Percentiles rank a stretch among this genome's conserved stretches.
phyloP scores from a whole-genome alignment of 108 stramenopile genomes.

The Cyclotella cryptica region DNA sequence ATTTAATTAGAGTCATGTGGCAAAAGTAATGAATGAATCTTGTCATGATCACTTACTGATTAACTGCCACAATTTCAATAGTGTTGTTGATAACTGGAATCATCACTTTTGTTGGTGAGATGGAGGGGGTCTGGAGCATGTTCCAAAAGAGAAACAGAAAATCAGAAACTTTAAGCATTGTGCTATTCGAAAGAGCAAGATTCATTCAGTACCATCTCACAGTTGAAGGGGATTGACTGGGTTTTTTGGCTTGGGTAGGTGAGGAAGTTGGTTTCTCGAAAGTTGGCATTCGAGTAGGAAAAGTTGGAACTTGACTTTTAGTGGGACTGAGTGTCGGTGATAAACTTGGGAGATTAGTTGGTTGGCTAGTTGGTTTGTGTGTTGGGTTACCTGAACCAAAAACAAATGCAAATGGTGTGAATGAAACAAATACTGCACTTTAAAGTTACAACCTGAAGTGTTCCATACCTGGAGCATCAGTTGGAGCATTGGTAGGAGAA shows the following conservation, averaged over 20 bases:
- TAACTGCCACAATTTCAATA: background rate
- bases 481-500: background rate
- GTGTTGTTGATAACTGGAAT: constrained; percentile 7
- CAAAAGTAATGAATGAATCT: background rate
- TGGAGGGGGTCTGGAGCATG: background rate
- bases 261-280: background rate
- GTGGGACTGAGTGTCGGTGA: constrained; percentile 1
- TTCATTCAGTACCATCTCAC: too few relatives aligned
- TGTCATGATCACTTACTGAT: constrained; percentile 3
- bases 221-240: background rate
- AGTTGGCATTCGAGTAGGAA: background rate
- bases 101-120: background rate
- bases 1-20: background rate
- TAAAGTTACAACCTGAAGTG: background rate
- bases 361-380: background rate
- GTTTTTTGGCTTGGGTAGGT: background rate
- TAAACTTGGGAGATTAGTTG: background rate
- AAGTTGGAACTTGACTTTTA: background rate
- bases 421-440: background rate
- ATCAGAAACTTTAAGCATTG: background rate
- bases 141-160: background rate
- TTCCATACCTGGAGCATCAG: background rate
- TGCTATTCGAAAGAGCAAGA: too few relatives aligned
- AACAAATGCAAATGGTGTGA: background rate
- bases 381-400: background rate